Conservation (phyloP, 2,329 filamentous ascomycete genomes). For the Ophioceras dolichostomum region DNA sequence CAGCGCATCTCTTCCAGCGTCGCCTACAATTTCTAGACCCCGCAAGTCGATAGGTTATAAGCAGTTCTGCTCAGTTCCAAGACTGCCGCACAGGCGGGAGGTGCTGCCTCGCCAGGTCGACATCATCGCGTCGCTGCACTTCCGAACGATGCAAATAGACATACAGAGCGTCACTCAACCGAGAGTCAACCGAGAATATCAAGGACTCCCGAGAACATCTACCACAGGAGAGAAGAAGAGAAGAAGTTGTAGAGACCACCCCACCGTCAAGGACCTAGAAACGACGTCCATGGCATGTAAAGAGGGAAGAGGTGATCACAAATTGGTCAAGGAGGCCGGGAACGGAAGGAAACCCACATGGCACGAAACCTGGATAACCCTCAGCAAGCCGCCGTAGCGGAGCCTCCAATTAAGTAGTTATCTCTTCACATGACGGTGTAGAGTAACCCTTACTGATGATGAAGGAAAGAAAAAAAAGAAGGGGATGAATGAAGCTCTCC, state of each 20-base stretch:
- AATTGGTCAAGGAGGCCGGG: slow-evolving; percentile 38
- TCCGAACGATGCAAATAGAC: too few relatives aligned
- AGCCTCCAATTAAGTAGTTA: slow-evolving; percentile 29
- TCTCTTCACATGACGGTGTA: slow-evolving; percentile 40
- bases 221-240: too few relatives aligned
- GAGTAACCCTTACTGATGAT: slow-evolving; percentile 32
- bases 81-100: too few relatives aligned
- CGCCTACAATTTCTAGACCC: too few relatives aligned
- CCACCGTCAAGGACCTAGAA: slow-evolving; percentile 37
- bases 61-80: too few relatives aligned
- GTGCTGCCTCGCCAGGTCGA: too few relatives aligned
- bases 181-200: too few relatives aligned
- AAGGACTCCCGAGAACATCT: too few relatives aligned
- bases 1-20: too few relatives aligned
- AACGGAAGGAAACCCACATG: slow-evolving; percentile 42
- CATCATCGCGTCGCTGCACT: too few relatives aligned
- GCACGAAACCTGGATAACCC: slow-evolving; percentile 27
- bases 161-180: too few relatives aligned
- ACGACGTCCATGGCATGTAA: slow-evolving; percentile 28
- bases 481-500: slow-evolving; percentile 4
- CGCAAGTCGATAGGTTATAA: too few relatives aligned
- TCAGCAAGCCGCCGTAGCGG: slow-evolving; percentile 42
- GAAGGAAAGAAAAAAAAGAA: slow-evolving; percentile 18
- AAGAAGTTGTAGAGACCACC: slow-evolving; percentile 39
- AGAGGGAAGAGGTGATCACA: slow-evolving; percentile 30